These are phyloP conservation scores for Calonectria pseudoreteaudii DNA, from an alignment of 2,329 filamentous ascomycete species.

Conservation along the genomic window DNA sequence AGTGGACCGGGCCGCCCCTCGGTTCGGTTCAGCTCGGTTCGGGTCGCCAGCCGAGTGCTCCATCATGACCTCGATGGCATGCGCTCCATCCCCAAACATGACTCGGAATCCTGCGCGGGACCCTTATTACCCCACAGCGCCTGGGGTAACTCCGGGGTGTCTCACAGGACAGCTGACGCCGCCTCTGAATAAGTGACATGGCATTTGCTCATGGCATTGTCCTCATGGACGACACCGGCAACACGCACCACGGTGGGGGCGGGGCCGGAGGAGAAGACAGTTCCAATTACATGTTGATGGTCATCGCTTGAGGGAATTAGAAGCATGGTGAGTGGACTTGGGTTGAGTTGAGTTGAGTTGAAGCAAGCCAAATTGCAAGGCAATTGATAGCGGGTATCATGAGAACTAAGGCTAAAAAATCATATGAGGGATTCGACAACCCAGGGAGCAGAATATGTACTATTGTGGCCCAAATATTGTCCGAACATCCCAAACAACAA, in stretches of 20 bases:
- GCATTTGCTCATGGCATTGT: not conserved
- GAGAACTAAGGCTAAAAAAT: not conserved
- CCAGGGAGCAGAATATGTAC: not conserved
- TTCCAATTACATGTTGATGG: not conserved
- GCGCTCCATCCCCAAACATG: constrained; percentile 1
- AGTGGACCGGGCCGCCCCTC: not conserved
- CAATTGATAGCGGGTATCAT: constrained; percentile 7
- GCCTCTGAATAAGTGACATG: not conserved
- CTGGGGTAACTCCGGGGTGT: constrained; percentile 13
- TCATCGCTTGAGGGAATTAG: not conserved
- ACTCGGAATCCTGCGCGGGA: not conserved
- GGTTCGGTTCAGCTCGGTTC: constrained; percentile 23
- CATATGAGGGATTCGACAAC: not conserved
- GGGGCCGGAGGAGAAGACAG: not conserved
- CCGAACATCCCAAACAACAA: not conserved
- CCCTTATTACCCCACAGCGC: constrained; percentile 6
- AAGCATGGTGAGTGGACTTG: not conserved
- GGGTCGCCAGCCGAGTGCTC: not conserved
- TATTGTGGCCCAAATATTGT: not conserved
- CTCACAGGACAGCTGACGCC: not conserved
- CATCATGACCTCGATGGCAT: constrained; percentile 2
- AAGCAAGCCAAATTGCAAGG: not conserved
- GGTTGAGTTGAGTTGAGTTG: too few species aligned
- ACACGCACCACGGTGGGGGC: not conserved
- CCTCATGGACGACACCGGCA: not conserved